phyloP scores from a whole-genome alignment of 2,329 filamentous ascomycete genomes.

The Xylaria sp. region DNA sequence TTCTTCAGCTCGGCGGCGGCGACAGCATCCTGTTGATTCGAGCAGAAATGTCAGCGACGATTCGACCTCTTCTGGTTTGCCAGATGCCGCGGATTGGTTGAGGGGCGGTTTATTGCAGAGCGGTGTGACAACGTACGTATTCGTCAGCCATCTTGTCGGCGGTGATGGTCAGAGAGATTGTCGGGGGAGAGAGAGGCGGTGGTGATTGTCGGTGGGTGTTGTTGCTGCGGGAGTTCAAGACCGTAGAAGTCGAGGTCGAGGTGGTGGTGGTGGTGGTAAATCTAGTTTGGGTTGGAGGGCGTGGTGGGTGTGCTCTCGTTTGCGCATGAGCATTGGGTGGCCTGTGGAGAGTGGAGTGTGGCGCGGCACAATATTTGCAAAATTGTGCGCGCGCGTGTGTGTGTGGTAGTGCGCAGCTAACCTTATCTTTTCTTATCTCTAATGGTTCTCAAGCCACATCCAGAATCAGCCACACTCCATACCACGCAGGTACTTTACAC shows the following conservation, averaged over 20 bases:
- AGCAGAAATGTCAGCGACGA: neutral
- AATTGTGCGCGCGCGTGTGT: slow-evolving; percentile 31
- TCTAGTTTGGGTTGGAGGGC: too few species aligned
- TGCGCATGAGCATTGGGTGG: slow-evolving; percentile 20
- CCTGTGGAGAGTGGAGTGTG: slow-evolving; percentile 13
- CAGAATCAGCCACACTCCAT: neutral
- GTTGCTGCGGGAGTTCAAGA: slow-evolving; percentile 15
- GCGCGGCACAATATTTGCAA: slow-evolving; percentile 34
- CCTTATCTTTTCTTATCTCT: slow-evolving; percentile 29
- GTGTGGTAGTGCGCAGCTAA: slow-evolving; percentile 23
- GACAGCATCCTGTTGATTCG: slow-evolving; percentile 80
- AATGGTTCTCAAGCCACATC: neutral
- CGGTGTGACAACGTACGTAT: slow-evolving; percentile 24
- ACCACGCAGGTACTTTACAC: too few species aligned
- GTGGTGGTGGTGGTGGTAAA: neutral
- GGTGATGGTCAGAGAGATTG: slow-evolving; percentile 17
- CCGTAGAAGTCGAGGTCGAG: neutral
- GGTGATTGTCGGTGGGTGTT: slow-evolving; percentile 23
- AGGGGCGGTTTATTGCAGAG: neutral
- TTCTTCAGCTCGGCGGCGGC: slow-evolving; percentile 99
- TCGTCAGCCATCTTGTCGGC: slow-evolving; percentile 39
- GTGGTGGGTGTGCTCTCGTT: slow-evolving; percentile 10
- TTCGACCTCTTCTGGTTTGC: neutral
- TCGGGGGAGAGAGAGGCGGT: slow-evolving; percentile 11
- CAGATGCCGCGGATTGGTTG: neutral